These are phyloP conservation scores for Sphenostylis stenocarpa DNA, from an alignment of 306 rosid genomes.

Conservation along the genomic window DNA sequence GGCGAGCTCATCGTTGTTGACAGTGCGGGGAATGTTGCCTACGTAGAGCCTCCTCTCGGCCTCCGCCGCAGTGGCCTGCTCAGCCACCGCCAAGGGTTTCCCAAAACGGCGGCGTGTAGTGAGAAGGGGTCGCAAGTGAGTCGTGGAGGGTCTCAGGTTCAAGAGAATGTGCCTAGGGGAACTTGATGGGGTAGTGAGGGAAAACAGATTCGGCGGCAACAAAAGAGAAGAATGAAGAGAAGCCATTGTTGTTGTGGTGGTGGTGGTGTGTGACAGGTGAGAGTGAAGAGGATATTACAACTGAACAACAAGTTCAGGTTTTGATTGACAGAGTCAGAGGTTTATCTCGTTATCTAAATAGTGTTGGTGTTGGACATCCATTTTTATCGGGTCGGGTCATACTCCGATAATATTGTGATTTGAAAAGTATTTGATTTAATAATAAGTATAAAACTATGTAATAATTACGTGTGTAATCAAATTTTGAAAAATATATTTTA, in stretches of 20 bases:
- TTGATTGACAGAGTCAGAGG: not conserved
- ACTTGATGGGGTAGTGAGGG: constrained; percentile 37
- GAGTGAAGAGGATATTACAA: not conserved
- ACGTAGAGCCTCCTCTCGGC: constrained; percentile 72
- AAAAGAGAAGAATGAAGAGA: constrained; percentile 58
- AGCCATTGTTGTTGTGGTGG: constrained; percentile 48
- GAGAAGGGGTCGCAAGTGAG: constrained; percentile 34
- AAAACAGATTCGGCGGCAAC: constrained; percentile 50
- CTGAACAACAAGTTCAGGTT: not conserved
- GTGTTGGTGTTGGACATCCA: not conserved
- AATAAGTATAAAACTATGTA: no score
- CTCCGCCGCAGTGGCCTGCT: constrained; percentile 46
- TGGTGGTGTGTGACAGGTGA: not conserved
- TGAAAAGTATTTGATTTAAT: no score
- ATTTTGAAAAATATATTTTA: no score
- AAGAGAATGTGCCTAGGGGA: constrained; percentile 32
- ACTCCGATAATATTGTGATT: no score
- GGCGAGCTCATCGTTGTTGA: constrained; percentile 64
- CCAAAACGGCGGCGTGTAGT: constrained; percentile 25
- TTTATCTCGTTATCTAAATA: constrained; percentile 3
- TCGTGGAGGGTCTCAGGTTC: constrained; percentile 8
- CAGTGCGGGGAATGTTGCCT: constrained; percentile 84
- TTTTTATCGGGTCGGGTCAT: constrained; percentile 15
- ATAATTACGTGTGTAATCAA: no score
- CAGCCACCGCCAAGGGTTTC: constrained; percentile 62